Percentiles rank a stretch among this genome's conserved stretches.
Conservation (phyloP, 2,329 filamentous ascomycete genomes). For the Ophiostoma australiae region DNA sequence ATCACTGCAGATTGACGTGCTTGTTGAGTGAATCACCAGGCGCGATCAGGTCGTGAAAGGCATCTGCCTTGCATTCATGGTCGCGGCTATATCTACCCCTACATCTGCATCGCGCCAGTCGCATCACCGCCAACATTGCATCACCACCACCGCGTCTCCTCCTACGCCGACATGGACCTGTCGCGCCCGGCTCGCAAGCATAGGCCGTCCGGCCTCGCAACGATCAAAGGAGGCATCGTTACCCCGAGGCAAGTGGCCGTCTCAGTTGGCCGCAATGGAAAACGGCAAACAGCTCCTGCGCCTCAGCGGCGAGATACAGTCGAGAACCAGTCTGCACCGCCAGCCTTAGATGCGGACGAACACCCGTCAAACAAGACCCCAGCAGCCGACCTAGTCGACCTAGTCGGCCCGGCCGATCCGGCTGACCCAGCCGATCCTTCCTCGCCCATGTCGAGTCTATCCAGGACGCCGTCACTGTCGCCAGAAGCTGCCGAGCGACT, state of each 20-base stretch:
- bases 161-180: not conserved
- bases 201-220: not conserved
- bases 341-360: not conserved
- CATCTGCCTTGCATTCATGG: too few relatives aligned
- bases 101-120: not conserved
- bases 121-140: not conserved
- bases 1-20: not conserved
- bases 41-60: not conserved
- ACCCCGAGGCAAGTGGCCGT: not conserved
- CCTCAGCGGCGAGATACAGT: too few relatives aligned
- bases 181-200: not conserved
- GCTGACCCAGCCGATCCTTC: not conserved
- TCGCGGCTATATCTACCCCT: too few relatives aligned
- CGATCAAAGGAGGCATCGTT: not conserved
- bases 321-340: not conserved
- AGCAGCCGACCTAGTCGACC: not conserved
- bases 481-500: not conserved
- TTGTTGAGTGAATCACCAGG: not conserved
- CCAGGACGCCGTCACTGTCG: not conserved
- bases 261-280: not conserved
- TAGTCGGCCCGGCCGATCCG: too few relatives aligned
- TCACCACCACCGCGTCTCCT: not conserved
- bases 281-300: too few relatives aligned
- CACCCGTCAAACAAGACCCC: not conserved
- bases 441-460: not conserved